A percentile compares a stretch with the other conserved stretches of the same genome.
Evolutionary conservation across 2,329 filamentous ascomycete genomes (phyloP).

Genomic region (Albifimbria verrucaria): DNA sequence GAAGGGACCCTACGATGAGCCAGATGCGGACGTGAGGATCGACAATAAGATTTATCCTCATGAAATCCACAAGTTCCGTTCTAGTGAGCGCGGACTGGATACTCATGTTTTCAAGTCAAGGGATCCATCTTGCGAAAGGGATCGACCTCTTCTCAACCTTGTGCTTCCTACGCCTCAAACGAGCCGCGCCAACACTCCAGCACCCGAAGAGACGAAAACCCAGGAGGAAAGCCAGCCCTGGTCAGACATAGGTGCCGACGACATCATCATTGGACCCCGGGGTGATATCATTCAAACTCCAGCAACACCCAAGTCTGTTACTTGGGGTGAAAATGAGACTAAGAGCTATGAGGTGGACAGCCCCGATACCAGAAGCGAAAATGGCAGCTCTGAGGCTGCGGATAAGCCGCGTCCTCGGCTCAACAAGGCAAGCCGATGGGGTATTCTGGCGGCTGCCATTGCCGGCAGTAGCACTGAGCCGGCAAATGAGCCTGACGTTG

Average conservation of each 20-base stretch:
- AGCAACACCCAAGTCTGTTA: constrained; percentile 51
- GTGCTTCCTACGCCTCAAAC: constrained; percentile 56
- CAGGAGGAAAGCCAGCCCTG: constrained; percentile 14
- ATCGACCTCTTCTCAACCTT: constrained; percentile 58
- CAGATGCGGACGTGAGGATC: constrained; percentile 61
- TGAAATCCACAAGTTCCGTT: constrained; percentile 40
- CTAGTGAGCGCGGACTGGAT: constrained; percentile 20
- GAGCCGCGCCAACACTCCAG: constrained; percentile 42
- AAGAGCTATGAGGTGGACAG: constrained; percentile 62
- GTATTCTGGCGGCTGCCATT: constrained; percentile 48
- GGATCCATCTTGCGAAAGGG: constrained; percentile 52
- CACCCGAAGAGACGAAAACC: constrained; percentile 17
- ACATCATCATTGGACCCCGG: constrained; percentile 35
- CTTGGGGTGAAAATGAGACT: constrained; percentile 63
- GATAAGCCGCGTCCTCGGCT: constrained; percentile 32
- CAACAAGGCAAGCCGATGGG: constrained; percentile 46
- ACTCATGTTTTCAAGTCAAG: constrained; percentile 38
- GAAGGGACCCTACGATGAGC: constrained; percentile 52
- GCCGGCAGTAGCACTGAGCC: constrained; percentile 37
- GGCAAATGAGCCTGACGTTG: constrained; percentile 27
- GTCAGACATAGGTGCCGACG: constrained; percentile 22
- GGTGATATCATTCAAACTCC: constrained; percentile 36
- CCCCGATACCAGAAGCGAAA: constrained; percentile 40
- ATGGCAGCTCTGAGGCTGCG: constrained; percentile 24
- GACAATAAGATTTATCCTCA: constrained; percentile 56